Evolutionary conservation across 495 filamentous ascomycete species (phyloP).

Genomic region (Cudoniella acicularis): DNA sequence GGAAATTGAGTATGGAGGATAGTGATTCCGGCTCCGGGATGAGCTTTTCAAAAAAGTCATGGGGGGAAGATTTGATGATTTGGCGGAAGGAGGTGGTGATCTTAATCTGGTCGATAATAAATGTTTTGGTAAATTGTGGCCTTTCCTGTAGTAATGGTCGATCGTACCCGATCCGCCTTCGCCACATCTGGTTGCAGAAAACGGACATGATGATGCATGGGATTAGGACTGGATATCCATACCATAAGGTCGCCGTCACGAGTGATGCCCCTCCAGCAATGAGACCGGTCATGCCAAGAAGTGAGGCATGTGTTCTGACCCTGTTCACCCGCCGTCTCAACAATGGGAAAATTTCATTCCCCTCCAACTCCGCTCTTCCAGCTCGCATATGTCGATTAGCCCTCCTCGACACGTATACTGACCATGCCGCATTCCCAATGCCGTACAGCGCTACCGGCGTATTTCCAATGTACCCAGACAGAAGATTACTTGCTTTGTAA

Average conservation of each 20-base stretch:
- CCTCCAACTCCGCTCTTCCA: constrained; percentile 14
- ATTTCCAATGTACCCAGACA: constrained; percentile 49
- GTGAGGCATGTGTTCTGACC: constrained; percentile 38
- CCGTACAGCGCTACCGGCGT: constrained; percentile 40
- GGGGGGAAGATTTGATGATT: neutral
- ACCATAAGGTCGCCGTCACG: constrained; percentile 45
- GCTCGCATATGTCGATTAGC: constrained; percentile 33
- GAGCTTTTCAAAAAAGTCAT: neutral
- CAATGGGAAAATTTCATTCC: constrained; percentile 17
- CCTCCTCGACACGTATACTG: constrained; percentile 33
- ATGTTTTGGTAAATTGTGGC: neutral
- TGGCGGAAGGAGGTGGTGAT: neutral
- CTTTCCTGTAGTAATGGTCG: neutral
- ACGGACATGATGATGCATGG: constrained; percentile 43
- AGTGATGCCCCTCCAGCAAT: constrained; percentile 48
- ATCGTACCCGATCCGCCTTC: constrained; percentile 32
- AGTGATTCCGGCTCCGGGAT: constrained; percentile 22
- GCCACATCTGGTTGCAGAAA: constrained; percentile 43
- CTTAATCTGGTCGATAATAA: neutral
- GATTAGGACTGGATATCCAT: constrained; percentile 46
- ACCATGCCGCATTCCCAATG: constrained; percentile 43
- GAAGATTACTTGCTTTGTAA: constrained; percentile 41
- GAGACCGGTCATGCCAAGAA: constrained; percentile 41
- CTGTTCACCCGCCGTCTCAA: constrained; percentile 33
- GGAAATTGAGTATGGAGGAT: constrained; percentile 33